Percentiles rank a stretch among this genome's conserved stretches.
These are phyloP conservation scores for Haplosporangium sp. DNA, from an alignment of 371 early-diverging fungal species.

Conservation along the genomic window DNA sequence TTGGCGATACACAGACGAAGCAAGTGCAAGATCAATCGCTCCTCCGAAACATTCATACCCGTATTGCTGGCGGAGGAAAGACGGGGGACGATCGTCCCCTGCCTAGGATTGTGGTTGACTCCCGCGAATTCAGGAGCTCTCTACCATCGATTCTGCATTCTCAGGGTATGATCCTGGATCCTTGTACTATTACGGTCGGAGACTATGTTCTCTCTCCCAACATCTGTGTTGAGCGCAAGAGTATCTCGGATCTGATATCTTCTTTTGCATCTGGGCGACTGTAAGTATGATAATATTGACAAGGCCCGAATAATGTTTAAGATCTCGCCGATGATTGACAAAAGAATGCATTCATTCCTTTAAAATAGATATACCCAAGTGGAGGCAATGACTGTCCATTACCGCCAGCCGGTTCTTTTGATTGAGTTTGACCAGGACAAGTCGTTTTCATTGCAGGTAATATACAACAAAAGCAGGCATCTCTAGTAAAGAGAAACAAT, in stretches of 20 bases:
- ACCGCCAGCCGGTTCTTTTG: constrained; percentile 84
- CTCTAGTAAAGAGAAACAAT: not conserved
- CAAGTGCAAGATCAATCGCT: constrained; percentile 52
- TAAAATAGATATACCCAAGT: constrained; percentile 84
- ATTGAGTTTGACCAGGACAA: constrained; percentile 95
- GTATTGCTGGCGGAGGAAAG: constrained; percentile 49
- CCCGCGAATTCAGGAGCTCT: constrained; percentile 94
- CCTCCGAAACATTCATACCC: constrained; percentile 50
- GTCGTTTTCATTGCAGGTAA: constrained; percentile 78
- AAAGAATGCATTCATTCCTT: not conserved
- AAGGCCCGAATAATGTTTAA: no score
- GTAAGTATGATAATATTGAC: constrained; percentile 58
- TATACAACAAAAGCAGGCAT: not conserved
- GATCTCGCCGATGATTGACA: not conserved
- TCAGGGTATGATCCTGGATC: constrained; percentile 78
- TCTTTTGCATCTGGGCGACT: constrained; percentile 91
- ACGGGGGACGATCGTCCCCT: constrained; percentile 28
- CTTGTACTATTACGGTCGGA: constrained; percentile 93
- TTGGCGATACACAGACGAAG: constrained; percentile 44
- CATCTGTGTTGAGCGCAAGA: constrained; percentile 96
- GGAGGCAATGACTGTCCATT: constrained; percentile 90
- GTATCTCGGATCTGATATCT: constrained; percentile 87
- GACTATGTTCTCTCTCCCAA: constrained; percentile 94
- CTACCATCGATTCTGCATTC: constrained; percentile 91
- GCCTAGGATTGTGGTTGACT: constrained; percentile 85